Conservation (phyloP, 768 basidiomycete genomes). For the Asterophora parasitica region DNA sequence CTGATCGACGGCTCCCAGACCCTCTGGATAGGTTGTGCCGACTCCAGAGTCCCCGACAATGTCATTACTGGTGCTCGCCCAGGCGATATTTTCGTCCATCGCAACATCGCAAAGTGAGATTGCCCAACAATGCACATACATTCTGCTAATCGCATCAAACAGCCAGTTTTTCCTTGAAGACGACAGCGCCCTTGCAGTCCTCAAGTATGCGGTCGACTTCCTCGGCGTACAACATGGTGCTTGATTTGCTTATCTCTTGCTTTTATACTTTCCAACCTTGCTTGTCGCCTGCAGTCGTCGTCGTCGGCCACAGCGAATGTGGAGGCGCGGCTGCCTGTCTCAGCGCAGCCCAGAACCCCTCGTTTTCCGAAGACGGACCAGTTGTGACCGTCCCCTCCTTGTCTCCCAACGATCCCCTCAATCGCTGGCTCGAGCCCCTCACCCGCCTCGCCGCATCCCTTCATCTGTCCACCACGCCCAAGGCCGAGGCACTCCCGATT, state of each 20-base stretch:
- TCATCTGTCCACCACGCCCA: slow-evolving; percentile 32
- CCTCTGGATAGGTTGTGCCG: slow-evolving; percentile 79
- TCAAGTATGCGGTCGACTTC: slow-evolving; percentile 66
- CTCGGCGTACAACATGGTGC: slow-evolving; percentile 77
- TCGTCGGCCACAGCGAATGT: slow-evolving; percentile 82
- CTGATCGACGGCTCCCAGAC: slow-evolving; percentile 35
- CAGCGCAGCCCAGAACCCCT: slow-evolving; percentile 34
- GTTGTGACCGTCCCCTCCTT: slow-evolving; percentile 31
- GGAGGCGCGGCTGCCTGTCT: slow-evolving; percentile 68
- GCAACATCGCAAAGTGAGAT: slow-evolving; percentile 84
- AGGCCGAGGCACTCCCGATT: slow-evolving; percentile 34
- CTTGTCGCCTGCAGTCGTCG: slow-evolving; percentile 47
- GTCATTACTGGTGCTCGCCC: slow-evolving; percentile 66
- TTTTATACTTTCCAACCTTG: slow-evolving; percentile 27
- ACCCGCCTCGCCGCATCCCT: slow-evolving; percentile 46
- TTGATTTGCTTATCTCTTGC: slow-evolving; percentile 27
- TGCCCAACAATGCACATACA: not conserved
- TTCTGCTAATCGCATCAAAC: not conserved
- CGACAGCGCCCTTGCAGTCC: slow-evolving; percentile 63
- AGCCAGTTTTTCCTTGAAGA: slow-evolving; percentile 77
- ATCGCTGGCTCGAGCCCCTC: slow-evolving; percentile 61
- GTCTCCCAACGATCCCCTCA: slow-evolving; percentile 44
- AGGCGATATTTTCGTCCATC: slow-evolving; percentile 78
- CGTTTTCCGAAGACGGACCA: slow-evolving; percentile 24
- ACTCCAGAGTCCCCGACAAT: slow-evolving; percentile 81